Percentiles rank a stretch among this genome's conserved stretches.
These are phyloP conservation scores for Phlebopus sp. DNA, from an alignment of 1,284 basidiomycete genomes.

Conservation along the genomic window DNA sequence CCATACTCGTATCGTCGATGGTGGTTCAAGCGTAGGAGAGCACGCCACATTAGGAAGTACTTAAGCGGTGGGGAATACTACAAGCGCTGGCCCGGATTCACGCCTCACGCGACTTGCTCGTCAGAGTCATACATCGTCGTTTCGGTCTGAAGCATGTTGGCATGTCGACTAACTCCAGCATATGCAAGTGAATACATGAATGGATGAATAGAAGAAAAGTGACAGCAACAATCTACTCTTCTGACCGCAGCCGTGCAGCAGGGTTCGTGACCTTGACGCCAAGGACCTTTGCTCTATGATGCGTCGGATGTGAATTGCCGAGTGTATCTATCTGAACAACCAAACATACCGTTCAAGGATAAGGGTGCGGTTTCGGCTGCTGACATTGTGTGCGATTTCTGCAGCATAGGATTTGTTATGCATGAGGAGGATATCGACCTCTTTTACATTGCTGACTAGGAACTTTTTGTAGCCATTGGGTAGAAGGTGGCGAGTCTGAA, in stretches of 20 bases:
- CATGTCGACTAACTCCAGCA: constrained; percentile 38
- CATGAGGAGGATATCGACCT: constrained; percentile 93
- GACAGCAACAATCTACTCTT: constrained; percentile 57
- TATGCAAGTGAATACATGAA: constrained; percentile 40
- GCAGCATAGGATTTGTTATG: constrained; percentile 98
- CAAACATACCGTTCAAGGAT: constrained; percentile 81
- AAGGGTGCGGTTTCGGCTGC: constrained; percentile 91
- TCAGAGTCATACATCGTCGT: constrained; percentile 7
- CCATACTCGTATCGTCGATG: constrained; percentile 15
- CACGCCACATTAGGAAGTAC: constrained; percentile 25
- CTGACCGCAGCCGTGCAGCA: constrained; percentile 92
- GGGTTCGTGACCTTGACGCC: constrained; percentile 95
- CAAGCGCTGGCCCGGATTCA: background rate
- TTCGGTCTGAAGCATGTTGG: constrained; percentile 36
- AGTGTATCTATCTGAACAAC: background rate
- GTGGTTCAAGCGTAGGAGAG: constrained; percentile 17
- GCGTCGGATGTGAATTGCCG: background rate
- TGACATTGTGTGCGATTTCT: constrained; percentile 96
- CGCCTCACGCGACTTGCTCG: constrained; percentile 1
- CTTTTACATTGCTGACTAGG: constrained; percentile 87
- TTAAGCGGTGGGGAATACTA: background rate
- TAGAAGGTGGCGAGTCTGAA: constrained; percentile 85
- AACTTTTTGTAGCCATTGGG: constrained; percentile 95
- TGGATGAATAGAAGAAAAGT: constrained; percentile 26
- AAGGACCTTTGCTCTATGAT: constrained; percentile 82